Base-by-base conservation (phyloP, 1,284 basidiomycete species). In the Marasmius tenuissimus region DNA sequence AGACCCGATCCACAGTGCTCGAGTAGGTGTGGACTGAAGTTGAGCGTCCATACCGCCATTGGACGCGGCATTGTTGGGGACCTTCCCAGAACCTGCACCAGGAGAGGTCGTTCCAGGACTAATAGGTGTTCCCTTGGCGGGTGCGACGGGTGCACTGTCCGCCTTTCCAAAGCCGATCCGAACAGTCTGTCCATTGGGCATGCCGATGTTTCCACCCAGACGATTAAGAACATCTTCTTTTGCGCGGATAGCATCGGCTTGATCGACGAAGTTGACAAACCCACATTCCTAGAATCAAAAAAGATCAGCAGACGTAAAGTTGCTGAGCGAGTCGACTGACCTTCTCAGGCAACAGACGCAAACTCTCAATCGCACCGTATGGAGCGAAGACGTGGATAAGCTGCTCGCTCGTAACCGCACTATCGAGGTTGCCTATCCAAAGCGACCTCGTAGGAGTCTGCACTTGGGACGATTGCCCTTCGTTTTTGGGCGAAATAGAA, bases 81-180 rank as follows among this genome's bases (percentile, higher is more conserved):
- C 74, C 70, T 89, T 89, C 61, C 79, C 76, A n/a, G 77, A 67
- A 59, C 75, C 69, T 47, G 79, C 79, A 58, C 84, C 85, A 33
- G 88, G 89, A 56, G 82, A 89, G 0, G 89, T 81, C 34, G 88
- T 81, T 34, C 87, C 81, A 48, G 88, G 84, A 65, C 81, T 85
- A 57, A 84, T 73, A 47, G 87, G 85, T 34, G 83, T 83, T 40
- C 89, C 87, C 67, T 93, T 93, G 38, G 90, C 89, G 35, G 94
- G 92, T 7, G 93, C 92, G 50, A 93, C 90, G 34, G 92, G 94
- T 8, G 93, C 92, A 70, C 94, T 95, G 70, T 97, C 96, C 2
- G 95, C 95, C 75, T 98, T 98, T 49, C 97, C 97, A 72, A 97
- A 99, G 4, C 97, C 97, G 68, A 99, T 96, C 51, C 97, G 90